Evolutionary conservation across 2,329 filamentous ascomycete species (phyloP).

Genomic region (Aspergillus pseudoglaucus): DNA sequence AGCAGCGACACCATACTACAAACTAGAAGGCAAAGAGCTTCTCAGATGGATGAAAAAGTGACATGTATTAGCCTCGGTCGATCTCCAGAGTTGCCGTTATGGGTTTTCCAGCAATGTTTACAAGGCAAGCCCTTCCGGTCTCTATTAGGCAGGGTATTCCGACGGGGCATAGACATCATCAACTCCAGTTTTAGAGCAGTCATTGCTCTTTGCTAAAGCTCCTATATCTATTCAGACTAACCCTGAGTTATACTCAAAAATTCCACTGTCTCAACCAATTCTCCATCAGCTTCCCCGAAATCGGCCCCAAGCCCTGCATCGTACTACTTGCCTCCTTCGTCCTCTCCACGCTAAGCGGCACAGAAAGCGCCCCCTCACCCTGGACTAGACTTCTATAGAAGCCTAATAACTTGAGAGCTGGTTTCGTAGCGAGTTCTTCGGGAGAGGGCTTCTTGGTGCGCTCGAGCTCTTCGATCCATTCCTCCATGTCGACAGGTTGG

Average conservation of each 20-base stretch:
- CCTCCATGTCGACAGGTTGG: conserved; percentile 35
- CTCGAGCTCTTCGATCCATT: conserved; percentile 45
- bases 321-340: conserved; percentile 39
- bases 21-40: no score
- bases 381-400: conserved; percentile 38
- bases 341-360: conserved; percentile 36
- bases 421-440: conserved; percentile 39
- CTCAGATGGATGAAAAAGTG: no score
- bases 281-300: conserved; percentile 41
- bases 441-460: conserved; percentile 31
- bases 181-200: no score
- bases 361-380: conserved; percentile 16
- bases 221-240: no score
- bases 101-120: no score
- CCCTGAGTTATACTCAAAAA: background rate
- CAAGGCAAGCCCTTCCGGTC: no score
- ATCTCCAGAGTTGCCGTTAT: no score
- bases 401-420: conserved; percentile 48
- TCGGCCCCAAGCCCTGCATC: conserved; percentile 34
- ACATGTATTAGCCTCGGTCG: no score
- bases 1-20: no score
- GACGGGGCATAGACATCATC: no score
- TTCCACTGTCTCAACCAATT: conserved; percentile 26
- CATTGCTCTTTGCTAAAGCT: no score
- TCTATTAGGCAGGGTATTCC: no score